A percentile compares a stretch with the other conserved stretches of the same genome.
phyloP scores from a whole-genome alignment of 176 grass and related monocot species.

The Carex scoparia region DNA sequence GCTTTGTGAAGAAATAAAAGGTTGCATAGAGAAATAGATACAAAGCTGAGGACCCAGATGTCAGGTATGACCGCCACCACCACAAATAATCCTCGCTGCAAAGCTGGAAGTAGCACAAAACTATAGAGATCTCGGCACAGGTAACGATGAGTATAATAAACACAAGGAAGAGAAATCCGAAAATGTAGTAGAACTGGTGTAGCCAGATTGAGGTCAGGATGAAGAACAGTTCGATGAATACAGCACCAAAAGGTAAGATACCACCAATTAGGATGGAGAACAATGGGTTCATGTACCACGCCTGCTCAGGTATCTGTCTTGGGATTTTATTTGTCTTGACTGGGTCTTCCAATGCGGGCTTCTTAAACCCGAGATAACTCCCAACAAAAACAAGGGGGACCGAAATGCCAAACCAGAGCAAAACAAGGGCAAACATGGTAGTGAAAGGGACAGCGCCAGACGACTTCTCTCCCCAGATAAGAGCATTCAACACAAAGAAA shows the following conservation, averaged over 20 bases:
- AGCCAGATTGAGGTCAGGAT: constrained; percentile 92
- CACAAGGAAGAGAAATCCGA: constrained; percentile 87
- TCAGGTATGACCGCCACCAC: constrained; percentile 92
- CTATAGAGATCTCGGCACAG: constrained; percentile 86
- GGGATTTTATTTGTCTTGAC: constrained; percentile 96
- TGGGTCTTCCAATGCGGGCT: constrained; percentile 67
- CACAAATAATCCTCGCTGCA: constrained; percentile 95
- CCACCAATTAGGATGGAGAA: constrained; percentile 81
- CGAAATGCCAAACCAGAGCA: constrained; percentile 91
- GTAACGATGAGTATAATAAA: constrained; percentile 82
- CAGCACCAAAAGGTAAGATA: constrained; percentile 84
- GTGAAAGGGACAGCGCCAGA: constrained; percentile 88
- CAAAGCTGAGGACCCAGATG: constrained; percentile 82
- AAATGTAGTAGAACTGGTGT: constrained; percentile 93
- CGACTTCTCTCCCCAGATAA: constrained; percentile 89
- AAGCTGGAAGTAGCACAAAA: constrained; percentile 91
- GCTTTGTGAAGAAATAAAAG: constrained; percentile 94
- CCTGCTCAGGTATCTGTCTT: constrained; percentile 72
- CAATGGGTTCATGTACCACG: constrained; percentile 89
- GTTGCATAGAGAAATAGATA: constrained; percentile 79
- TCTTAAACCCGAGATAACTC: constrained; percentile 79
- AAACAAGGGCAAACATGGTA: constrained; percentile 94
- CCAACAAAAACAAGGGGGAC: constrained; percentile 85
- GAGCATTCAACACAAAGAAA: constrained; percentile 74
- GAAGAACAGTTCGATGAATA: constrained; percentile 91